Conservation (phyloP, 345 rosid genomes). For the Citrus australasica region DNA sequence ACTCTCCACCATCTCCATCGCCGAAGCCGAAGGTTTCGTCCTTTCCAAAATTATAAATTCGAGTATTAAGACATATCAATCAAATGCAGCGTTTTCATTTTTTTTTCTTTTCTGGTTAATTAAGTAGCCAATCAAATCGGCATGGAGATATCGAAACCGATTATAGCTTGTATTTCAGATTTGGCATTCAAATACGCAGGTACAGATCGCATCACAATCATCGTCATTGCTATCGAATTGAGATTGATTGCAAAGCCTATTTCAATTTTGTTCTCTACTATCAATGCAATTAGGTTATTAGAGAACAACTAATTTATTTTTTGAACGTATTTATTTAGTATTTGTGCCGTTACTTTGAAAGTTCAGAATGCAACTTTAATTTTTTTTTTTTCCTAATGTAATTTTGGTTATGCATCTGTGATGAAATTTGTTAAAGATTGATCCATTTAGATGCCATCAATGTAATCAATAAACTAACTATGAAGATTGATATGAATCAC, state of each 20-base stretch:
- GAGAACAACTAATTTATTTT: not conserved
- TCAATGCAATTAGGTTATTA: too few relatives aligned
- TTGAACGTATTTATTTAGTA: not conserved
- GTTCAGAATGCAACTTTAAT: not conserved
- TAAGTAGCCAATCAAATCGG: conserved; percentile 56
- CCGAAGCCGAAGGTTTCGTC: conserved; percentile 63
- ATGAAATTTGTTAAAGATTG: not conserved
- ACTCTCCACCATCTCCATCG: conserved; percentile 72
- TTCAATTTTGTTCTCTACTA: too few relatives aligned
- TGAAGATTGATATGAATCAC: not conserved
- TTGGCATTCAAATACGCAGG: conserved; percentile 78
- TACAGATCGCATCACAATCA: conserved; percentile 5
- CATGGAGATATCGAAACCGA: conserved; percentile 60
- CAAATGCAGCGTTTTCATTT: conserved; percentile 11
- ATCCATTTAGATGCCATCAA: not conserved
- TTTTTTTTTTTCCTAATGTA: not conserved
- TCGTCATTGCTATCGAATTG: not conserved
- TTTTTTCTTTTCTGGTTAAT: not conserved
- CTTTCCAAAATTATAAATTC: not conserved
- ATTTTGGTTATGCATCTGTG: not conserved
- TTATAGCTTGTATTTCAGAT: conserved; percentile 69
- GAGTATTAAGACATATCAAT: not conserved
- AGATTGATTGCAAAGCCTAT: not conserved
- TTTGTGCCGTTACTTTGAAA: not conserved
- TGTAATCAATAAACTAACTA: not conserved